Evolutionary conservation across 352 stramenopile genomes (phyloP), one percentile per base, ranked within the genome.

Genomic region (Pythium sp.): DNA sequence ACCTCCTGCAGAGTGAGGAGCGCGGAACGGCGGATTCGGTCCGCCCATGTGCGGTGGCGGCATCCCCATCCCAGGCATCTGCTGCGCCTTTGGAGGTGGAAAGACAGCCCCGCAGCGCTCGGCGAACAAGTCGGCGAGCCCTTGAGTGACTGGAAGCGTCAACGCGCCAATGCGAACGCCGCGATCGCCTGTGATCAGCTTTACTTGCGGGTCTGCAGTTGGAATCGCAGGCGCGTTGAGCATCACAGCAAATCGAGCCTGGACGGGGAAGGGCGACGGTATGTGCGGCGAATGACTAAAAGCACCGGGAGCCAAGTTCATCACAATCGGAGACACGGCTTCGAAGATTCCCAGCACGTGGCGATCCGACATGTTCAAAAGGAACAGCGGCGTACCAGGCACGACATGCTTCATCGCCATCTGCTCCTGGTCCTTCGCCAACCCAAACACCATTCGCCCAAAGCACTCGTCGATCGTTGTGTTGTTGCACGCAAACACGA

Each of bases 381-480:
- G 67, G 61, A 95, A 96, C 26, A 97, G 65, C n/a, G 88, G 86
- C 18, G 84, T 92, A 20, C 90, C 90, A 1, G 84, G 86, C n/a
- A 71, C 69, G 14, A 97, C 76, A 26, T 92, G 75, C 55, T 91
- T 79, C 51, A 74, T 70, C 5, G 86, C 86, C 14, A 90, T 41
- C 11, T 74, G 55, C 34, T 96, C 89, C 7, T 93, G 83, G n/a
- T 95, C 87, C 24, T 82, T 83, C 1, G 76, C 68, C 0, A 95
- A 62, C 9, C 88, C 90, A 70, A 97, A 93, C 0, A 97, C 62
- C 82, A 95, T 91, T 5, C 90, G 82, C 0, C 88, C 90, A 71
- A 97, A 97, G 64, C 78, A 90, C 58, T 97, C 90, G 63, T 97
- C 88, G 63, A 97, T 94, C n/a, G 77, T 95, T 18, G 78, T 64